Evolutionary conservation across 768 basidiomycete species (phyloP).

Genomic region (Collybiopsis confluens): DNA sequence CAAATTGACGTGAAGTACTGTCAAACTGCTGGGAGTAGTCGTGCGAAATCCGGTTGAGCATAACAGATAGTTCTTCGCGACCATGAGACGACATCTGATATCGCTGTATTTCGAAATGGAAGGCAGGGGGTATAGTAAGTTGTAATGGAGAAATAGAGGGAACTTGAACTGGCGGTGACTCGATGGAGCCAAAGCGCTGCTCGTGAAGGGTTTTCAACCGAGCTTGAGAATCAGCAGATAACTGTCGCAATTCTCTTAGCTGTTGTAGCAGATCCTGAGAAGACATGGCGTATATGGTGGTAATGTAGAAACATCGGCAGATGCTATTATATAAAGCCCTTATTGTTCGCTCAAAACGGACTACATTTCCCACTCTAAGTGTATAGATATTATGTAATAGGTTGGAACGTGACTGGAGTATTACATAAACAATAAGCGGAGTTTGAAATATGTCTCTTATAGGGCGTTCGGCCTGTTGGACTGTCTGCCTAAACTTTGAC

Average conservation of each 20-base stretch:
- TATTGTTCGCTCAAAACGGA: slow-evolving; percentile 2
- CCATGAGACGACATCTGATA: not conserved
- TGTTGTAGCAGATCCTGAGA: not conserved
- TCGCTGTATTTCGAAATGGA: not conserved
- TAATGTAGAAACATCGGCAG: not conserved
- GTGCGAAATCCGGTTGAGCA: not conserved
- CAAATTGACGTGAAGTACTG: not conserved
- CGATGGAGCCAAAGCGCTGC: not conserved
- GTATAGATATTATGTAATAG: too few relatives aligned
- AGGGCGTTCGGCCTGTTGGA: not conserved
- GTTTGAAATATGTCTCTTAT: not conserved
- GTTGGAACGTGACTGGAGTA: too few relatives aligned
- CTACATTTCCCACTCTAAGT: not conserved
- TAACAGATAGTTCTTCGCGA: not conserved
- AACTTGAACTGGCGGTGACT: not conserved
- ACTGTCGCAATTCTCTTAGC: not conserved
- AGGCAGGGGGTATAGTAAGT: not conserved
- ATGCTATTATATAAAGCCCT: not conserved
- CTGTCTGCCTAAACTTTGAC: too few relatives aligned
- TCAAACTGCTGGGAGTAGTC: not conserved
- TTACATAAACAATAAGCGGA: slow-evolving; percentile 2
- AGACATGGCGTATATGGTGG: not conserved
- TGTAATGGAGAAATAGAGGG: not conserved
- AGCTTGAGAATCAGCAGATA: not conserved
- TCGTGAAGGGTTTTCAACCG: not conserved